Evolutionary conservation across 441 rosid genomes (phyloP).

Genomic region (Populus hybrid): DNA sequence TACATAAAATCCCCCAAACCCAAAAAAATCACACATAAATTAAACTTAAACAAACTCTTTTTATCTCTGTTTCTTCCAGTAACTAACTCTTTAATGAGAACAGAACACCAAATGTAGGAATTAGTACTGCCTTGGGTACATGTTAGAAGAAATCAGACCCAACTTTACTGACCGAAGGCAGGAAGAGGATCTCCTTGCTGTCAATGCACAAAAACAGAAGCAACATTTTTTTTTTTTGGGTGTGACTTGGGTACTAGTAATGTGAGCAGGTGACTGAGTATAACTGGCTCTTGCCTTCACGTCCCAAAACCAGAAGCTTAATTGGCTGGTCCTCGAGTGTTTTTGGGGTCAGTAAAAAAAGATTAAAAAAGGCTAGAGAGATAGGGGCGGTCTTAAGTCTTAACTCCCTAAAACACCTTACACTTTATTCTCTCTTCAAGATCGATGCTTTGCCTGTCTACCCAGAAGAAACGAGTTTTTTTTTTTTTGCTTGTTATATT

Average conservation of each 20-base stretch:
- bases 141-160: not conserved
- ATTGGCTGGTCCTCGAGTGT: not conserved
- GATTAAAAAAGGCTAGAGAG: not conserved
- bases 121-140: not conserved
- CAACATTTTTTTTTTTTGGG: no score
- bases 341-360: not conserved
- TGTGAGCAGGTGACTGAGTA: not conserved
- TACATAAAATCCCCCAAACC: no score
- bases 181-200: not conserved
- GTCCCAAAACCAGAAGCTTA: not conserved
- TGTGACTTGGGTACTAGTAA: no score
- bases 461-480: constrained; percentile 51
- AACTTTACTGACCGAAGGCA: constrained; percentile 2
- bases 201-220: not conserved
- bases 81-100: not conserved
- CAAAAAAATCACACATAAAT: constrained; percentile 6
- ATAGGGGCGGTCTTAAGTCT: not conserved
- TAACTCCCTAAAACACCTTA: not conserved
- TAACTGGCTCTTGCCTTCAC: not conserved
- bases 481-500: constrained; percentile 7
- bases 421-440: constrained; percentile 66
- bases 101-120: not conserved
- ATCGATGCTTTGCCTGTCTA: constrained; percentile 54
- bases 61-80: not conserved
- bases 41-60: not conserved